Base-by-base conservation (phyloP, 2,329 filamentous ascomycete genomes). In the Rutstroemia sydowiana region DNA sequence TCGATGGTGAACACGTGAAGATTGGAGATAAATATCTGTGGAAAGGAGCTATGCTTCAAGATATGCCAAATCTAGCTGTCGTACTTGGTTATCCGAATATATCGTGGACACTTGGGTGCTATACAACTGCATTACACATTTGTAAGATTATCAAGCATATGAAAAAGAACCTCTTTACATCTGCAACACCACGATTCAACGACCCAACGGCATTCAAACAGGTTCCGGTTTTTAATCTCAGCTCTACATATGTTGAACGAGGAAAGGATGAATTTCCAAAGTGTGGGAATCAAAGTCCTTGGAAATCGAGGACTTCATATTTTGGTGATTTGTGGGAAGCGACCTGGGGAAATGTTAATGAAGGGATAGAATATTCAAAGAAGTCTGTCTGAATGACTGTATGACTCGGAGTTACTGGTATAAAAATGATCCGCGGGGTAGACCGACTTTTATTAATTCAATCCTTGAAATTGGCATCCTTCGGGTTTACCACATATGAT, bases 41-140 rank as follows among this genome's bases (percentile, higher is more conserved):
- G 83, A 79, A 79, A 60, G 77, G 77, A 5, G 69, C 74, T 51
- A 85, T 88, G 82, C 65, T 88, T 1, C 77, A 85, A 57, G 80
- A 78, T 44, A 64, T 87, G 1, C 84, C 85, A 5, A 88, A 88
- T 61, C 68, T 77, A 1, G 73, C 74, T 1, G 73, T 81, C 48
- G 70, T 85, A 32, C 71, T 84, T 40, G 85, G 84, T 8, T 88
- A 87, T 64, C 77, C 79, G 18, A 79, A 83, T 43, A 75, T 77
- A 0, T 77, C 77, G 0, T 88, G 84, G 84, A 88, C 84, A 0
- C 75, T 85, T 0, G 83, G 83, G 2, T 77, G 79, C 0, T 82
- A 84, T 47, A 47, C 55, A 2, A 62, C 63, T 10, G 60, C 63
- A 1, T 28, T 43, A 13, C 44, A 61, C 3, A 46, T 65, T 2